A percentile compares a stretch with the other conserved stretches of the same genome.
Evolutionary conservation across 2,329 filamentous ascomycete species (phyloP).

Genomic region (Trichoderma semiorbis): DNA sequence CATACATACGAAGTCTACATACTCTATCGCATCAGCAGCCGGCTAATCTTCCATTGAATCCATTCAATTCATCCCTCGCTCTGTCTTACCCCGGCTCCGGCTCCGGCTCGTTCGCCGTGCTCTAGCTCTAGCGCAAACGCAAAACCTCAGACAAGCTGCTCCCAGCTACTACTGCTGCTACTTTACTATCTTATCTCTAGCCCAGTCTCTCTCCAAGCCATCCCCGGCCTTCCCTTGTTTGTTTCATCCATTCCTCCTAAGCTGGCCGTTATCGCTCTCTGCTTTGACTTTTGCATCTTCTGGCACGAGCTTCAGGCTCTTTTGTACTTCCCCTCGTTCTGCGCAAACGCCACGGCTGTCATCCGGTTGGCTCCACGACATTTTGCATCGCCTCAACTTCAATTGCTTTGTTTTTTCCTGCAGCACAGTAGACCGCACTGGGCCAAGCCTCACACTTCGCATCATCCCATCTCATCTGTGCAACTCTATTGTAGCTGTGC

Average conservation of each 20-base stretch:
- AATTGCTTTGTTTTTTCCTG: neutral
- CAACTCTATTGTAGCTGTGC: neutral
- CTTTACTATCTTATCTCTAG: neutral
- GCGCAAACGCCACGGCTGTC: neutral
- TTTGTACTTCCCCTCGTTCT: neutral
- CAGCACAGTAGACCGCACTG: constrained; percentile 3
- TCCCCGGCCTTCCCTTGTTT: neutral
- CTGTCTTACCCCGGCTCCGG: neutral
- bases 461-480: neutral
- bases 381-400: neutral
- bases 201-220: neutral
- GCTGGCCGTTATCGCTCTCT: neutral
- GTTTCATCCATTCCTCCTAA: neutral
- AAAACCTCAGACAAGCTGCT: neutral
- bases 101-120: constrained; percentile 1
- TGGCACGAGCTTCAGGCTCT: neutral
- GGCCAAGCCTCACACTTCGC: neutral
- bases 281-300: neutral
- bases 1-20: neutral
- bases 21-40: neutral
- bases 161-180: no score
- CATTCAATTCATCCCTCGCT: neutral
- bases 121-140: neutral
- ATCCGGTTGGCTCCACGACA: neutral
- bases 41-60: neutral